These are phyloP conservation scores for Epichloe aotearoae DNA, from an alignment of 2,329 filamentous ascomycete species.

Conservation along the genomic window DNA sequence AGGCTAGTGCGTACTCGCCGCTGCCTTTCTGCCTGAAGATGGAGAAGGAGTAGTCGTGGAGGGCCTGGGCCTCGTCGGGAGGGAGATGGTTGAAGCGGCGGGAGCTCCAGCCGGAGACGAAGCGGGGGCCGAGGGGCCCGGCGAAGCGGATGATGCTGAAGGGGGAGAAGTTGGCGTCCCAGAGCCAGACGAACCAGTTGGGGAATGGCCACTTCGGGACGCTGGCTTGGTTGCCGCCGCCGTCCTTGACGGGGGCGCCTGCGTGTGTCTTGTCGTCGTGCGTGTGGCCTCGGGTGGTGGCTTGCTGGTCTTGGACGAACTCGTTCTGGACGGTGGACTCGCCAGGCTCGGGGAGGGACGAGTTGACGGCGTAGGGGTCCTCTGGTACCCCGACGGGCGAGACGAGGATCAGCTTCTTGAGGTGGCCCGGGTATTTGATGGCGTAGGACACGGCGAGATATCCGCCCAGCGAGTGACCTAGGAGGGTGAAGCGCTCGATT, in stretches of 20 bases:
- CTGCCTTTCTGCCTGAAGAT: constrained; percentile 87
- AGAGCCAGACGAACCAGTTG: constrained; percentile 82
- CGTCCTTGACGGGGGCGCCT: background rate
- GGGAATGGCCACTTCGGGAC: constrained; percentile 47
- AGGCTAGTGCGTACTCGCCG: constrained; percentile 85
- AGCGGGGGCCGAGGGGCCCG: constrained; percentile 77
- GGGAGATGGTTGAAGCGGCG: constrained; percentile 86
- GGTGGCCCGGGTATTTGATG: constrained; percentile 82
- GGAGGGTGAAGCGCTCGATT: constrained; percentile 82
- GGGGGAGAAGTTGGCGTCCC: constrained; percentile 93
- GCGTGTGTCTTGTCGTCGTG: background rate
- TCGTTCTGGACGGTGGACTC: constrained; percentile 65
- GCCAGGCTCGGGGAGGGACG: constrained; percentile 64
- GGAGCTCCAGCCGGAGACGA: constrained; percentile 91
- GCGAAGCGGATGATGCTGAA: constrained; percentile 82
- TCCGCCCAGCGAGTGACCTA: constrained; percentile 87
- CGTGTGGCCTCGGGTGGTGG: constrained; percentile 15
- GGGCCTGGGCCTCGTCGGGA: constrained; percentile 60
- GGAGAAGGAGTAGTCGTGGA: constrained; percentile 90
- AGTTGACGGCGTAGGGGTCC: constrained; percentile 76
- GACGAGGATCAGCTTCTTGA: constrained; percentile 93
- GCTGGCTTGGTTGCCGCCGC: constrained; percentile 18
- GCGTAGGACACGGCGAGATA: constrained; percentile 94
- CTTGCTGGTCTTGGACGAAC: constrained; percentile 60
- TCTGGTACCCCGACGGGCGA: constrained; percentile 92